phyloP scores from a whole-genome alignment of 2,329 filamentous ascomycete genomes.

The Fusarium keratoplasticum region DNA sequence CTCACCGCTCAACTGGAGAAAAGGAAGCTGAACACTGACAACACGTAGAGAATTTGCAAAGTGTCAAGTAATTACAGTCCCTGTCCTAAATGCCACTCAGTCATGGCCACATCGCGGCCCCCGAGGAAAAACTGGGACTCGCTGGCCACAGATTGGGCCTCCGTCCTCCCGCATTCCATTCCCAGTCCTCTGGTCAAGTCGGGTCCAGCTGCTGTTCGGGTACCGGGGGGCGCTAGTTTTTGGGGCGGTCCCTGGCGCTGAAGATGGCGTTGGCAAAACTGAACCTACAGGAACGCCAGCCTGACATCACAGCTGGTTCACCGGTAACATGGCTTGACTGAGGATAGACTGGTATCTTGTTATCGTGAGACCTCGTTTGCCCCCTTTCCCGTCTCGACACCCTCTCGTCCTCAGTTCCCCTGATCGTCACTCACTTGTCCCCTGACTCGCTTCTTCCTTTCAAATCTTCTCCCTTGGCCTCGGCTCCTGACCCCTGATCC shows the following conservation, averaged over 20 bases:
- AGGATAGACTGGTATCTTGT: not conserved
- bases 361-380: slow-evolving; percentile 10
- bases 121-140: slow-evolving; percentile 33
- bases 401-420: slow-evolving; percentile 20
- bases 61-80: not conserved
- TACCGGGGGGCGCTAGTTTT: slow-evolving; percentile 25
- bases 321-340: slow-evolving; percentile 9
- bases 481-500: slow-evolving; percentile 24
- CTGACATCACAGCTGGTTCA: slow-evolving; percentile 28
- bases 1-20: slow-evolving; percentile 23
- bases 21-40: not conserved
- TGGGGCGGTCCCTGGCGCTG: slow-evolving; percentile 9
- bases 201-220: not conserved
- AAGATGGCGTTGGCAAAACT: slow-evolving; percentile 33
- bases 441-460: slow-evolving; percentile 29
- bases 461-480: slow-evolving; percentile 16
- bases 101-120: slow-evolving; percentile 20
- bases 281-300: slow-evolving; percentile 12
- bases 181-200: slow-evolving; percentile 6
- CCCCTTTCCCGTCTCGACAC: slow-evolving; percentile 9
- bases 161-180: slow-evolving; percentile 38
- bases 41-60: not conserved
- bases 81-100: not conserved
- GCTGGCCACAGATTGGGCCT: slow-evolving; percentile 25
- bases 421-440: slow-evolving; percentile 22